Evolutionary conservation across 2,329 filamentous ascomycete genomes (phyloP).

Genomic region (Delphinella strobiligena): DNA sequence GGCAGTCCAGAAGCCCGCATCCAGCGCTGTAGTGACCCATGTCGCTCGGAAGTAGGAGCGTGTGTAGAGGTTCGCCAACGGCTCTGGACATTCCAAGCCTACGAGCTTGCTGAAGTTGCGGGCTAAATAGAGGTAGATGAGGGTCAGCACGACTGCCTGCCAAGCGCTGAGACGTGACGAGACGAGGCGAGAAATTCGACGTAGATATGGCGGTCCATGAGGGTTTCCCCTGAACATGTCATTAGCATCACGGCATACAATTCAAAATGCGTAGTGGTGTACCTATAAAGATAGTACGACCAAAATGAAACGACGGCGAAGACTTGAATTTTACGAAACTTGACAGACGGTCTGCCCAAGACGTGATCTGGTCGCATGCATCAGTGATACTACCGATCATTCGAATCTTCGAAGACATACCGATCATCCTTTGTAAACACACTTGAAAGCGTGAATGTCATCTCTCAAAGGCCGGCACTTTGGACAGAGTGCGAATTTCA

Average conservation of each 20-base stretch:
- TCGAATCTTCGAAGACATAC: no score
- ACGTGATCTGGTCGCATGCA: conserved; percentile 57
- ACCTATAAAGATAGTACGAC: conserved; percentile 73
- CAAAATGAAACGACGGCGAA: conserved; percentile 85
- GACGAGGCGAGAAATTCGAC: conserved; percentile 58
- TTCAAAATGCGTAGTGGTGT: no score
- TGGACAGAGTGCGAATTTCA: no score
- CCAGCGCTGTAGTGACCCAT: conserved; percentile 88
- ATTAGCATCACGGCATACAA: no score
- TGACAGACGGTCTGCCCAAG: conserved; percentile 76
- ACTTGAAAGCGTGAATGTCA: background rate
- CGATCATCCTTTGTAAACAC: background rate
- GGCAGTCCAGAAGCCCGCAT: conserved; percentile 96
- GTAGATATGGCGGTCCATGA: conserved; percentile 73
- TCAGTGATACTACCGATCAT: background rate
- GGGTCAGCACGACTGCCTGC: conserved; percentile 78
- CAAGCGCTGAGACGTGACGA: conserved; percentile 67
- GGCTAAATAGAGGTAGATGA: conserved; percentile 81
- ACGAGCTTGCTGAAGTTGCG: conserved; percentile 91
- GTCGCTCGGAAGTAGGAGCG: conserved; percentile 89
- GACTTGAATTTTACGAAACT: conserved; percentile 87
- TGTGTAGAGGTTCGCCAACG: conserved; percentile 86
- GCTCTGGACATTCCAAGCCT: conserved; percentile 83
- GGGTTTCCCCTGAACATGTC: conserved; percentile 54
- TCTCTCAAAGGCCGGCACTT: no score